Conservation (phyloP, 768 basidiomycete genomes). For the Pulveroboletus sp. region DNA sequence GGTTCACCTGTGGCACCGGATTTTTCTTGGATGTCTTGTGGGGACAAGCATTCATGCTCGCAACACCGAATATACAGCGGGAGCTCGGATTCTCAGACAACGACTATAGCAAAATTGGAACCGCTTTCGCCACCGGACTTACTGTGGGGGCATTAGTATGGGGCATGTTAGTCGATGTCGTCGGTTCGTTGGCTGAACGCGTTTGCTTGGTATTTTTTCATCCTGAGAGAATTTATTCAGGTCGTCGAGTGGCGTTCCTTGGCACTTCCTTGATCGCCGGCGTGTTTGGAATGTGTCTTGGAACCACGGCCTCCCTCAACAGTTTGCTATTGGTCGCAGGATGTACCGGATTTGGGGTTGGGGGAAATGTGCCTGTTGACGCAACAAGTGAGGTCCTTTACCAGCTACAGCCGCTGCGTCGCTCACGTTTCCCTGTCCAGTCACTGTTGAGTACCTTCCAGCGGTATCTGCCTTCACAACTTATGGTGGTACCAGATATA, state of each 20-base stretch:
- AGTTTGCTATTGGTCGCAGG: conserved; percentile 8
- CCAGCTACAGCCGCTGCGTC: neutral
- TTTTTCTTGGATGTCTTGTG: conserved; percentile 11
- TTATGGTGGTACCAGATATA: neutral
- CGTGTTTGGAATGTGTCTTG: conserved; percentile 12
- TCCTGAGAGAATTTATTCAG: neutral
- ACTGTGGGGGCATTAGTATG: conserved; percentile 8
- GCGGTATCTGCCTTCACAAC: neutral
- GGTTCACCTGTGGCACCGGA: conserved; percentile 12
- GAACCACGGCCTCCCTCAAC: conserved; percentile 9
- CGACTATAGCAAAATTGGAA: too few relatives aligned
- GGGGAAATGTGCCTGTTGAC: conserved; percentile 15
- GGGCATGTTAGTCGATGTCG: conserved; percentile 16
- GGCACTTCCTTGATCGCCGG: conserved; percentile 14
- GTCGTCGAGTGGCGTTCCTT: conserved; percentile 14
- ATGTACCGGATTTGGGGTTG: conserved; percentile 10
- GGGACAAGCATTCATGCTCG: neutral
- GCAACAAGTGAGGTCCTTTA: conserved; percentile 7
- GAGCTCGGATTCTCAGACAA: conserved; percentile 19
- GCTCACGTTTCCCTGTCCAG: neutral
- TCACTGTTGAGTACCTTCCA: too few relatives aligned
- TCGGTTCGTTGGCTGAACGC: conserved; percentile 8
- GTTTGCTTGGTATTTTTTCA: neutral
- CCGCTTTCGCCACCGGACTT: conserved; percentile 3
- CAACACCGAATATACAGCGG: conserved; percentile 5